These are phyloP conservation scores for Zygotorulaspora sp. DNA, from an alignment of 805 yeast genomes.

Conservation along the genomic window DNA sequence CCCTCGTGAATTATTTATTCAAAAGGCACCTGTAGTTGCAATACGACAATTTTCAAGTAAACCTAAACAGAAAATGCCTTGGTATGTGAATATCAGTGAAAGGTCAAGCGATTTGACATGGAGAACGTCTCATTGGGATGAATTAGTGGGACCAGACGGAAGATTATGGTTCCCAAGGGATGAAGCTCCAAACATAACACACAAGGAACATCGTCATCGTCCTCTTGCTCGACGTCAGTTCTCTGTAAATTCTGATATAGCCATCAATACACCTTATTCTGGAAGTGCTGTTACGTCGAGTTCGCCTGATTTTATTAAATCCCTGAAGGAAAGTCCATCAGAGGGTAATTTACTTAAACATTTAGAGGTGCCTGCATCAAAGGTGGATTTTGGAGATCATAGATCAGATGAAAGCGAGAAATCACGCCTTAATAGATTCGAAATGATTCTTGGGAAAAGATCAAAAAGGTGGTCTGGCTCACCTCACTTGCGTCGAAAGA, in stretches of 20 bases:
- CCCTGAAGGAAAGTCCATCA: constrained; percentile 4
- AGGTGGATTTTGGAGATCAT: constrained; percentile 12
- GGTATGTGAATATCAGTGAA: constrained; percentile 66
- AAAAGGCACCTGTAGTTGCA: constrained; percentile 58
- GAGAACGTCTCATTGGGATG: constrained; percentile 38
- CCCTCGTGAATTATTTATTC: constrained; percentile 40
- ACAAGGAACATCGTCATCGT: constrained; percentile 14
- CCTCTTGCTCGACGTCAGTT: constrained; percentile 9
- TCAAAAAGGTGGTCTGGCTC: constrained; percentile 23
- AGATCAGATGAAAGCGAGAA: constrained; percentile 11
- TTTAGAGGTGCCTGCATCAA: constrained; percentile 11
- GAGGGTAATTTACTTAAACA: constrained; percentile 5
- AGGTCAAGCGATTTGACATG: constrained; percentile 52
- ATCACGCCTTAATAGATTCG: constrained; percentile 20
- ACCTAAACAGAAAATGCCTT: constrained; percentile 44
- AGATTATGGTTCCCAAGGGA: constrained; percentile 23
- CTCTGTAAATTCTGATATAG: constrained; percentile 7
- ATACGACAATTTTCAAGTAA: constrained; percentile 49
- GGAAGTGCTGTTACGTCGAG: constrained; percentile 3
- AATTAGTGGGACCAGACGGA: constrained; percentile 29
- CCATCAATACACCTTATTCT: constrained; percentile 7
- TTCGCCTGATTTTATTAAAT: constrained; percentile 7
- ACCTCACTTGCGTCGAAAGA: constrained; percentile 15
- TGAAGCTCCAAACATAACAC: constrained; percentile 1
- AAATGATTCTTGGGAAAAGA: constrained; percentile 21